phyloP scores from a whole-genome alignment of 2,329 filamentous ascomycete species.

The Fusarium illudens region DNA sequence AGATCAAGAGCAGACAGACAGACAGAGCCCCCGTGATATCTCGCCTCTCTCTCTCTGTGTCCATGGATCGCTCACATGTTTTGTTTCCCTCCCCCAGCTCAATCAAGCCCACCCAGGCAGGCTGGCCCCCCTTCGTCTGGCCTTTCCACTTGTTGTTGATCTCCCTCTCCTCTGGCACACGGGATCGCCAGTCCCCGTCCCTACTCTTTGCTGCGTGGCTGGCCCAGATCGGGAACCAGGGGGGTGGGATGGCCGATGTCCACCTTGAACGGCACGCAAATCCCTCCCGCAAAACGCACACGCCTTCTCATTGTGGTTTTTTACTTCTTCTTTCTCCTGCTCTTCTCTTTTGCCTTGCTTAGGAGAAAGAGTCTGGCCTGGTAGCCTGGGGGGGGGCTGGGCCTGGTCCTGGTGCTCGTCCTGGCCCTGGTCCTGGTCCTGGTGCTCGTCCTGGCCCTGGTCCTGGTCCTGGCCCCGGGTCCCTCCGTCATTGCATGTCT shows the following conservation, averaged over 20 bases:
- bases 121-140: background rate
- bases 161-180: slow-evolving; percentile 35
- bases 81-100: slow-evolving; percentile 10
- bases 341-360: background rate
- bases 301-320: slow-evolving; percentile 15
- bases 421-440: background rate
- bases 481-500: slow-evolving; percentile 18
- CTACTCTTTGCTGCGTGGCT: slow-evolving; percentile 39
- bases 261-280: slow-evolving; percentile 35
- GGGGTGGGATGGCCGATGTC: slow-evolving; percentile 31
- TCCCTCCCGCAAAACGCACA: slow-evolving; percentile 26
- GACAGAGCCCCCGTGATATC: background rate
- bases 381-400: background rate
- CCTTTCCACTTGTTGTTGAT: slow-evolving; percentile 19
- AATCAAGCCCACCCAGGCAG: too few species aligned
- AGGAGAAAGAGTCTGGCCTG: background rate
- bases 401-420: background rate
- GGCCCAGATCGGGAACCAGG: slow-evolving; percentile 41
- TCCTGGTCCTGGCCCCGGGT: slow-evolving; percentile 7
- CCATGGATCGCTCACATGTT: background rate
- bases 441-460: slow-evolving; percentile 17
- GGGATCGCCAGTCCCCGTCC: slow-evolving; percentile 40
- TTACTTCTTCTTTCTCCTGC: slow-evolving; percentile 5
- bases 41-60: background rate
- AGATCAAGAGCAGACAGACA: too few species aligned